Base-by-base conservation (phyloP, 2,329 filamentous ascomycete species). In the Colletotrichum magnum region DNA sequence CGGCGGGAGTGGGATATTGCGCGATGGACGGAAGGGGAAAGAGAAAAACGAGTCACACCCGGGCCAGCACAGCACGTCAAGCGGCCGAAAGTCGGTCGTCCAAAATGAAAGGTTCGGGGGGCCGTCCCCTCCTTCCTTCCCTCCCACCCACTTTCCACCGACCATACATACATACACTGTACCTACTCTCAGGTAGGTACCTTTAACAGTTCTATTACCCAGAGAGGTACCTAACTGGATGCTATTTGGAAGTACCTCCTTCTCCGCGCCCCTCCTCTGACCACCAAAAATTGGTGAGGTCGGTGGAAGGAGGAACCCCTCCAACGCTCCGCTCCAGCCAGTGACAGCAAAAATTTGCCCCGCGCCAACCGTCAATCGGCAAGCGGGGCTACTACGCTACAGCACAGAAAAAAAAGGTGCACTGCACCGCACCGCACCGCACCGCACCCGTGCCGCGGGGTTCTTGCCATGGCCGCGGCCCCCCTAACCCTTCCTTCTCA, bases 11-110 rank as follows among this genome's bases (percentile, higher is more conserved):
- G n/a, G 62, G 45, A 47, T 67, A 56, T 16, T 36, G 63, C 50
- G 67, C 26, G 39, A 51, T 32, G 52, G 28, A 57, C 62, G 36
- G 18, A 69, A 68, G 52, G 26, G 51, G 50, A 57, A 58, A 64
- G 45, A 41, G 24, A 65, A 65, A 45, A 58, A 53, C 50, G 67
- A 69, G 67, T 69, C 67, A 69, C 62, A 66, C 47, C 28, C n/a
- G 43, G n/a, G 13, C n/a, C 15, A 47, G 15, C 16, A 18, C 60
- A 64, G 48, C 54, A 67, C 67, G 62, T 61, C 62, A 69, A 61
- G 62, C 39, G 51, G 67, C 67, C 67, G 67, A 69, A 67, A 47
- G 43, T 67, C 67, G 67, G 67, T 69, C 32, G 45, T 43, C 41
- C 13, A 43, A 43, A n/a, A 5, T 12, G 10, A 24, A 24, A 43